Percentiles rank a stretch among this genome's conserved stretches.
These are phyloP conservation scores for Candida ulmi DNA, from an alignment of 805 yeast species.

Conservation along the genomic window DNA sequence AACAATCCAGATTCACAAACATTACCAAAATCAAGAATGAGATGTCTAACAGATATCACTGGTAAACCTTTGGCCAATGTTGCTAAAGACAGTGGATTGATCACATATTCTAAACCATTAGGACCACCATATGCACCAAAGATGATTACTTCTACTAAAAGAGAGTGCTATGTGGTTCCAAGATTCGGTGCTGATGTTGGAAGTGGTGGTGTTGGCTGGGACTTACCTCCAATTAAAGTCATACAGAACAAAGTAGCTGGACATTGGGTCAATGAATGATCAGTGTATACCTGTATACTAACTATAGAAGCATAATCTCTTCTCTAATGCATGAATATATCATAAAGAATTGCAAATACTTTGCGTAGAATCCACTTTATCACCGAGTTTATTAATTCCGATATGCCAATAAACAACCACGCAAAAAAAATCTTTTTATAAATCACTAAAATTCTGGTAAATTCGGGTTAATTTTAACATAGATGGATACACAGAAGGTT, in stretches of 20 bases:
- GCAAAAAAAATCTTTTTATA: too few species aligned
- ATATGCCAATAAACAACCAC: too few species aligned
- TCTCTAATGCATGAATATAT: too few species aligned
- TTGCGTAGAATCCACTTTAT: too few species aligned
- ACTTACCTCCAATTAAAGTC: conserved; percentile 75
- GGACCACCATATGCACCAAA: conserved; percentile 89
- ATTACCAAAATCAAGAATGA: conserved; percentile 55
- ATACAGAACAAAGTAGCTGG: conserved; percentile 63
- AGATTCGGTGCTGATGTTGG: conserved; percentile 82
- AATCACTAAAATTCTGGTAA: too few species aligned
- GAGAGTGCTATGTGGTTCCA: conserved; percentile 89
- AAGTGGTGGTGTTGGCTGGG: conserved; percentile 88
- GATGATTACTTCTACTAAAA: conserved; percentile 52
- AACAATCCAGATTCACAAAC: conserved; percentile 35
- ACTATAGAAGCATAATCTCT: too few species aligned
- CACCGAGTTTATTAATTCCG: too few species aligned
- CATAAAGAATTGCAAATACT: too few species aligned
- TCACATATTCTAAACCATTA: conserved; percentile 85
- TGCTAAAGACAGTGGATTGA: conserved; percentile 63
- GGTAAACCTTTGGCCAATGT: conserved; percentile 75
- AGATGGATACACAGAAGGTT: too few species aligned
- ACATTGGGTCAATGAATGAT: conserved; percentile 49
- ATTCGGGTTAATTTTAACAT: too few species aligned
- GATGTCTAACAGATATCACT: conserved; percentile 67
- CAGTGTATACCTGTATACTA: too few species aligned